Evolutionary conservation across 805 yeast genomes (phyloP).

Genomic region (Candida lessepsii): DNA sequence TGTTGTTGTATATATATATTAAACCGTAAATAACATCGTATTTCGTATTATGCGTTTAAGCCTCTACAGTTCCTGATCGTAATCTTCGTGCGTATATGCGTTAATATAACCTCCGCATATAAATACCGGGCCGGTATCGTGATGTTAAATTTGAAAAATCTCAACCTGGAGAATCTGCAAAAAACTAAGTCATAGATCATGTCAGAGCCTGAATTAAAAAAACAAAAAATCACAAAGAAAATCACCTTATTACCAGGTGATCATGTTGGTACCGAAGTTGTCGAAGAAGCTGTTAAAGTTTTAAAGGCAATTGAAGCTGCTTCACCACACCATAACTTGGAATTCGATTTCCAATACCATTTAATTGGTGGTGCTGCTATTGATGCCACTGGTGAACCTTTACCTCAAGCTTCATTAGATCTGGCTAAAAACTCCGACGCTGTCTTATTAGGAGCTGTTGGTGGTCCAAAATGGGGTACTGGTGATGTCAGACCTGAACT

Average conservation of each 20-base stretch:
- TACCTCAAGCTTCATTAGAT: slow-evolving; percentile 78
- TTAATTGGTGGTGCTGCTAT: slow-evolving; percentile 98
- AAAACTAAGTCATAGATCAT: slow-evolving; percentile 6
- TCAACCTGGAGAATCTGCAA: slow-evolving; percentile 1
- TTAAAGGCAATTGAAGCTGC: slow-evolving; percentile 67
- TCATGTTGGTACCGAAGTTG: slow-evolving; percentile 92
- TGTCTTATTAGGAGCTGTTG: slow-evolving; percentile 96
- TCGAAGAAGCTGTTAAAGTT: slow-evolving; percentile 89
- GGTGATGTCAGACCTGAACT: slow-evolving; percentile 96
- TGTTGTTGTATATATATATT: slow-evolving; percentile 3
- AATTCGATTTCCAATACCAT: slow-evolving; percentile 78
- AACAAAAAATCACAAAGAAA: slow-evolving; percentile 45
- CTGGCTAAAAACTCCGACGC: slow-evolving; percentile 90
- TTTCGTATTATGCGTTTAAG: too few relatives aligned
- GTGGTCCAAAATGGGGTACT: slow-evolving; percentile 99
- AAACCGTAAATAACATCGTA: too few relatives aligned
- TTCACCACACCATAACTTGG: slow-evolving; percentile 40
- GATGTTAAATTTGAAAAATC: background rate
- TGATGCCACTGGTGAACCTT: slow-evolving; percentile 92
- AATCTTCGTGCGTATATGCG: too few relatives aligned
- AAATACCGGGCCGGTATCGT: slow-evolving; percentile 1
- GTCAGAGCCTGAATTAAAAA: slow-evolving; percentile 21
- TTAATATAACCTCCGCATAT: too few relatives aligned
- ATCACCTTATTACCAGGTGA: slow-evolving; percentile 94
- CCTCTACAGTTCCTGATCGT: background rate